These are phyloP conservation scores for Ophiocordyceps camponoti-leonardi DNA, from an alignment of 2,329 filamentous ascomycete genomes.

Conservation along the genomic window DNA sequence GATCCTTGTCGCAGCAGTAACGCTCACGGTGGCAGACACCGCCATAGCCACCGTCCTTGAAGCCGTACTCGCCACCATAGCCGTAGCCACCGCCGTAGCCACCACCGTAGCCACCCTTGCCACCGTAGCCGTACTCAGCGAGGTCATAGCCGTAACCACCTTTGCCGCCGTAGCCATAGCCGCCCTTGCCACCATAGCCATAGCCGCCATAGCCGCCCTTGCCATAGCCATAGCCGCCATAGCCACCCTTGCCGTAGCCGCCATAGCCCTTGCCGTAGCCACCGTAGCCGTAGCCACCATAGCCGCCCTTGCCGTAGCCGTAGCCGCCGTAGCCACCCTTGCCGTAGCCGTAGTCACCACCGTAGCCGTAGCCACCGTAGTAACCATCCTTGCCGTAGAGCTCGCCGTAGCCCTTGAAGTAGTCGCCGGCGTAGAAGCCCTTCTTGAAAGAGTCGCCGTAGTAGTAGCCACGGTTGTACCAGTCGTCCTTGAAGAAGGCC, in stretches of 20 bases:
- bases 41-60: neutral
- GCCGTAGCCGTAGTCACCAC: neutral
- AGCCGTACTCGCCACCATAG: neutral
- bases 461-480: neutral
- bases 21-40: neutral
- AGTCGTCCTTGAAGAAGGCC: neutral
- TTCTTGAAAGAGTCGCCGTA: neutral
- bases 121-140: neutral
- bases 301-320: neutral
- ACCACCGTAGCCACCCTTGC: neutral
- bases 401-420: neutral
- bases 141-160: neutral
- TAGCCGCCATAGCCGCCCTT: neutral
- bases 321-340: neutral
- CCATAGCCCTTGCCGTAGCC: neutral
- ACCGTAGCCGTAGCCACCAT: neutral
- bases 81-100: neutral
- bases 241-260: neutral
- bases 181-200: neutral
- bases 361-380: neutral
- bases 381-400: neutral
- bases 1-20: neutral
- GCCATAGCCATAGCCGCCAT: neutral
- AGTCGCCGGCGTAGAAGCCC: neutral
- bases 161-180: neutral